Conservation (phyloP, 441 rosid species). For the Populus hybrid region DNA sequence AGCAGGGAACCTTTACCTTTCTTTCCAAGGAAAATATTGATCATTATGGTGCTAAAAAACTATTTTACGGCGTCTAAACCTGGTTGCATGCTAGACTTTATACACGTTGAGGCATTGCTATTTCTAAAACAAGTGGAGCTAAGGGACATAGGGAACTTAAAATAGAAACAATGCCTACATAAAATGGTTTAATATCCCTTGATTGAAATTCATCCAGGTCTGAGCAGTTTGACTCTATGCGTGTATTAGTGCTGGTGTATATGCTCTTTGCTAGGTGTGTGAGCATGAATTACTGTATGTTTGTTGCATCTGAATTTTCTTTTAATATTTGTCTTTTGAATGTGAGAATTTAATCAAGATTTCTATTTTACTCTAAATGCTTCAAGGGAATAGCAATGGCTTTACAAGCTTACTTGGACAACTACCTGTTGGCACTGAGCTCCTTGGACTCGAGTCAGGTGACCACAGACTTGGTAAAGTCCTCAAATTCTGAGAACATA, state of each 20-base stretch:
- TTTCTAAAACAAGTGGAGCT: not conserved
- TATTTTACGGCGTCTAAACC: not conserved
- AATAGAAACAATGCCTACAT: not conserved
- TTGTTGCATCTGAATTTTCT: not conserved
- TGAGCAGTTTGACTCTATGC: not conserved
- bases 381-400: constrained; percentile 34
- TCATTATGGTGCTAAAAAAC: no score
- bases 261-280: not conserved
- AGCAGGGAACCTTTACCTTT: no score
- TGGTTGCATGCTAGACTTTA: not conserved
- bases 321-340: constrained; percentile 13
- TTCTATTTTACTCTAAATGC: constrained; percentile 18
- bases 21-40: no score
- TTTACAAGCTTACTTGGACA: constrained; percentile 47
- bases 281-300: not conserved
- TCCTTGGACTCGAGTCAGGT: constrained; percentile 52
- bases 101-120: not conserved
- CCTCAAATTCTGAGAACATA: constrained; percentile 71
- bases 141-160: not conserved
- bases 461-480: constrained; percentile 61
- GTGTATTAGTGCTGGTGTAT: not conserved
- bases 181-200: not conserved
- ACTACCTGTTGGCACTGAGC: constrained; percentile 45
- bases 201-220: not conserved
- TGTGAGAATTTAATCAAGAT: constrained; percentile 9